Conservation (phyloP, 2,329 filamentous ascomycete genomes). For the Metarhizium anisopliae region DNA sequence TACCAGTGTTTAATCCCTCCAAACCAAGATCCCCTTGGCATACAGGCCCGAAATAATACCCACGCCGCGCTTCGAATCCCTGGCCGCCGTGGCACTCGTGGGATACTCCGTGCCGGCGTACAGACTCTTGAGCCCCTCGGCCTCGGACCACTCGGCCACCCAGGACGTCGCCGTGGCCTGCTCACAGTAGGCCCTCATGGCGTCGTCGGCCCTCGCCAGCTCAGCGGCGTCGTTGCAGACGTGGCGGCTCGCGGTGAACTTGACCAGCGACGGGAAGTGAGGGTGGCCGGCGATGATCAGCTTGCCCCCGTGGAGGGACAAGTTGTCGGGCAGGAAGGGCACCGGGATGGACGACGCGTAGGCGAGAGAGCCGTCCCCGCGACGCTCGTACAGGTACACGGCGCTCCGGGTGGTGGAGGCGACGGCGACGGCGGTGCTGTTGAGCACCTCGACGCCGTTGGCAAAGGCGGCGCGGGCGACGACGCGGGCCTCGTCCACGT, state of each 20-base stretch:
- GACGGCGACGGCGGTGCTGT: conserved; percentile 28
- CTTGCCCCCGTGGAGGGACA: conserved; percentile 20
- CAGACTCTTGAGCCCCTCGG: conserved; percentile 20
- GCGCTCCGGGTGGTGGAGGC: conserved; percentile 22
- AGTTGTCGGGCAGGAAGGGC: conserved; percentile 32
- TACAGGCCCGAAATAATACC: conserved; percentile 30
- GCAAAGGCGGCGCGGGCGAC: conserved; percentile 22
- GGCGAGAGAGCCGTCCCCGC: not conserved
- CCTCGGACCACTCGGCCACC: conserved; percentile 26
- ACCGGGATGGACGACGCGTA: conserved; percentile 4
- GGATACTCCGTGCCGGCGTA: conserved; percentile 25
- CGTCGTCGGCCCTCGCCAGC: conserved; percentile 13
- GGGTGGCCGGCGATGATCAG: conserved; percentile 32
- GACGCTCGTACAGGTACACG: conserved; percentile 22
- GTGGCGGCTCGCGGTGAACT: conserved; percentile 22
- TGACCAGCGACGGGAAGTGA: conserved; percentile 21
- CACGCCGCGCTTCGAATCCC: conserved; percentile 18
- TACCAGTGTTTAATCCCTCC: conserved; percentile 11
- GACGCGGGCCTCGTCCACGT: not conserved
- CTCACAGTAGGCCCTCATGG: conserved; percentile 7
- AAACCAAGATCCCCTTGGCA: conserved; percentile 24
- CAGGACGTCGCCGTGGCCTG: conserved; percentile 14
- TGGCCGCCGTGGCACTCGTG: conserved; percentile 22
- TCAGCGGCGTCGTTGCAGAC: conserved; percentile 24
- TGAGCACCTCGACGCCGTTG: conserved; percentile 32